Evolutionary conservation across 73 alveolate species (phyloP).

Genomic region (Paramecium tetraurelia): DNA sequence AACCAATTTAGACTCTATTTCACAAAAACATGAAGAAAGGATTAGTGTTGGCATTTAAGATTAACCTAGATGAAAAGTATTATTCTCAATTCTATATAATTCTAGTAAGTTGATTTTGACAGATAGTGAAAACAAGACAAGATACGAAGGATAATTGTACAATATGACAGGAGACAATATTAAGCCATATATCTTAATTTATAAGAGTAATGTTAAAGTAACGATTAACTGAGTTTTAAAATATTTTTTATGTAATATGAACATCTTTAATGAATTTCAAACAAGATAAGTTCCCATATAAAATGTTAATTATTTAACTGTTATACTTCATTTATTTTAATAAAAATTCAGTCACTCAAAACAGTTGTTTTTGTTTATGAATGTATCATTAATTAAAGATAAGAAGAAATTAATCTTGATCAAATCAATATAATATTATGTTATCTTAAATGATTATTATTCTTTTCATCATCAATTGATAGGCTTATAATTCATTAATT

Average conservation of each 20-base stretch:
- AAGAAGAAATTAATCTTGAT: too few species aligned
- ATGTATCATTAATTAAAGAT: too few species aligned
- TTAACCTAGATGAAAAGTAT: constrained; percentile 32
- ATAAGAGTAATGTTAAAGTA: background rate
- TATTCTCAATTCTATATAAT: background rate
- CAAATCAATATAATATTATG: too few species aligned
- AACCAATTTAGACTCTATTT: background rate
- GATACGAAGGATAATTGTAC: constrained; percentile 21
- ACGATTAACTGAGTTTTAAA: constrained; percentile 6
- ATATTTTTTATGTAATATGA: background rate
- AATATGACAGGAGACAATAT: constrained; percentile 3
- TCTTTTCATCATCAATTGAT: too few species aligned
- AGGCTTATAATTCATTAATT: too few species aligned
- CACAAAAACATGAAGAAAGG: background rate
- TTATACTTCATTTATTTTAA: background rate
- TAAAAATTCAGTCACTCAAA: background rate
- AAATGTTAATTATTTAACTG: background rate
- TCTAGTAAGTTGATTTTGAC: background rate
- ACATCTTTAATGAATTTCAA: background rate
- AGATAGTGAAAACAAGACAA: background rate
- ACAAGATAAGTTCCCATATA: background rate
- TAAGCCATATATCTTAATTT: background rate
- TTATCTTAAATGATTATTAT: too few species aligned
- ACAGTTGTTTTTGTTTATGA: background rate
- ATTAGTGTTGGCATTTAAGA: background rate